Evolutionary conservation across 2,329 filamentous ascomycete genomes (phyloP), one percentile per base, ranked within the genome.

Genomic region (Elsinoe australis): DNA sequence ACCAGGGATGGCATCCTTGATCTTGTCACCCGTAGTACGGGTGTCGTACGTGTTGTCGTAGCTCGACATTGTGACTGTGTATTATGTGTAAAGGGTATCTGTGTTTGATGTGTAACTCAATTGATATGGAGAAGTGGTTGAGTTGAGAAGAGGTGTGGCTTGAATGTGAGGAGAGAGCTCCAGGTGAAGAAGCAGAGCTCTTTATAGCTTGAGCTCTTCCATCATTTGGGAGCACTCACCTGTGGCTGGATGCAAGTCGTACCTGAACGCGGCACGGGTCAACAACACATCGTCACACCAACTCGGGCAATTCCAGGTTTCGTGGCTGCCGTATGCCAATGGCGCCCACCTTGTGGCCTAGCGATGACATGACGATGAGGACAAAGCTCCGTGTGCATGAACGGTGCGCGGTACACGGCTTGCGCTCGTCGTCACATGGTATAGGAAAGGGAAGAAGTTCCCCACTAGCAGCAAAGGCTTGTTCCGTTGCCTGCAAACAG

Each of bases 31-130:
- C 29, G 49, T 42, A 26, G n/a, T n/a, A n/a, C n/a, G n/a, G n/a
- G n/a, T n/a, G n/a, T n/a, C n/a, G n/a, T n/a, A n/a, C n/a, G n/a
- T n/a, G 36, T 48, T 39, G 45, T 26, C 44, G 44, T 48, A 51
- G 17, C 28, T 29, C 26, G 49, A 51, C 49, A 51, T 51, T 33
- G 19, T 51, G 47, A 35, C 35, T 50, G 35, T 32, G 24, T 15
- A 33, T 15, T 5, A 8, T 41, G 17, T 42, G 18, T n/a, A 17
- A 29, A 39, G 19, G 35, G 19, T 22, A 4, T 14, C 35, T 47
- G 14, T 33, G 17, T n/a, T 34, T 26, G 19, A 17, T 24, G 31
- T 7, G 12, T 28, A 15, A 10, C 22, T 33, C 12, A n/a, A 33
- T 36, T 10, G 22, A 29, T 22, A 28, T 28, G 21, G 14, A 18